Evolutionary conservation across 73 alveolate species (phyloP), one percentile per base, ranked within the genome.

Genomic region (Symbiodinium pilosum): DNA sequence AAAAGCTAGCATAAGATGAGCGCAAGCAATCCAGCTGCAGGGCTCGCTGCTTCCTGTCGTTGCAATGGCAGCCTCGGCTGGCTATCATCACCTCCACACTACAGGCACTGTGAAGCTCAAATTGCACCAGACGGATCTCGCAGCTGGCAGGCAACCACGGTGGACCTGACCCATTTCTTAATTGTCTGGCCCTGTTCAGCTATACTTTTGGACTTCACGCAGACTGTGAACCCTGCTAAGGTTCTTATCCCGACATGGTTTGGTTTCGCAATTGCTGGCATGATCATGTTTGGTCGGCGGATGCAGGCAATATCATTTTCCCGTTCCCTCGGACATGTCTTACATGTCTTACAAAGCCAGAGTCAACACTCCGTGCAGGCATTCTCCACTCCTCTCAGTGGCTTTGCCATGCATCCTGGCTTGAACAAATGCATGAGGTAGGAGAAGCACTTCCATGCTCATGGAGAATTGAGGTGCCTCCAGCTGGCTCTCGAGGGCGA

Each of bases 241-340:
- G 97, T 91, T 69, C 56, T 91, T 32, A 43, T 91, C 5, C 97
- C 97, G 54, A 91, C 97, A 26, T 91, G 97, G 97, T 91, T 68
- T 34, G 97, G 97, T 52, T 91, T 91, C 7, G 97, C 97, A 42
- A 69, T 91, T 39, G 97, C 97, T 26, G 97, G 97, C 54, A 91
- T 91, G 97, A 91, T 91, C 97, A 91, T 91, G 97, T 91, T 91
- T 40, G 97, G 97, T 11, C 88, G 97, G 3, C 81, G 97, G 59
- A 91, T 91, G 97, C 97, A 91, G 97, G 97, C 47, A 68, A n/a
- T n/a, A n/a, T n/a, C n/a, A n/a, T n/a, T n/a, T n/a, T n/a, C n/a
- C n/a, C n/a, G n/a, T n/a, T n/a, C n/a, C n/a, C n/a, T n/a, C n/a
- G n/a, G n/a, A n/a, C n/a, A n/a, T n/a, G n/a, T n/a, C n/a, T n/a